Evolutionary conservation across 306 rosid species (phyloP).

Genomic region (Heteromeles arbutifolia): DNA sequence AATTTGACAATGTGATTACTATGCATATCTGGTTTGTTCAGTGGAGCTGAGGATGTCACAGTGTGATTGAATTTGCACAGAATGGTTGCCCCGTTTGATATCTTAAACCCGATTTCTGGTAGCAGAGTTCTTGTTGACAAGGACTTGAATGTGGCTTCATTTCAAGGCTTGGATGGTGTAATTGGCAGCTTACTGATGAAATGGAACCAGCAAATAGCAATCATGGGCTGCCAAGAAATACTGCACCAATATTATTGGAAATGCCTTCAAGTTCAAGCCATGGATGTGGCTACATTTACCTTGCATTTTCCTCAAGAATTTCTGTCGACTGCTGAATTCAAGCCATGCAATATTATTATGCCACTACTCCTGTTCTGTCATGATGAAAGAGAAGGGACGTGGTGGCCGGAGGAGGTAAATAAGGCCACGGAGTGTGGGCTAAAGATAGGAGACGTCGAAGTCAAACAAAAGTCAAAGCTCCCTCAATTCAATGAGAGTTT

Average conservation of each 20-base stretch:
- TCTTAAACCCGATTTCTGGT: background rate
- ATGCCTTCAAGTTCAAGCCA: background rate
- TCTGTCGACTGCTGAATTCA: background rate
- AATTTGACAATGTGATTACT: background rate
- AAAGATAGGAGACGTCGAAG: background rate
- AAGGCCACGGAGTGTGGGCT: background rate
- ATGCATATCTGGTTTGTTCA: background rate
- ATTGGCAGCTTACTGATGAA: background rate
- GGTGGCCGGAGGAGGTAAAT: conserved; percentile 1
- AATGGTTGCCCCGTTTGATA: background rate
- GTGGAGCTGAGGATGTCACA: conserved; percentile 10
- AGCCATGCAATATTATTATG: background rate
- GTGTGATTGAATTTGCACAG: background rate
- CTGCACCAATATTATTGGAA: background rate
- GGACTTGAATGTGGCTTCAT: background rate
- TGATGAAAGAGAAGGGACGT: background rate
- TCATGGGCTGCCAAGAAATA: conserved; percentile 1
- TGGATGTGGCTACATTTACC: background rate
- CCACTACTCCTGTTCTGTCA: background rate
- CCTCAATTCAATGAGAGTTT: background rate
- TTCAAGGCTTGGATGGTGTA: background rate
- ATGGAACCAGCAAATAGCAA: background rate
- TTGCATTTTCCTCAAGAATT: background rate
- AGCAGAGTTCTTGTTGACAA: background rate
- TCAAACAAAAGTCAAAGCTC: background rate